Conservation (phyloP, 73 alveolate genomes). For the Urostyla sp. region DNA sequence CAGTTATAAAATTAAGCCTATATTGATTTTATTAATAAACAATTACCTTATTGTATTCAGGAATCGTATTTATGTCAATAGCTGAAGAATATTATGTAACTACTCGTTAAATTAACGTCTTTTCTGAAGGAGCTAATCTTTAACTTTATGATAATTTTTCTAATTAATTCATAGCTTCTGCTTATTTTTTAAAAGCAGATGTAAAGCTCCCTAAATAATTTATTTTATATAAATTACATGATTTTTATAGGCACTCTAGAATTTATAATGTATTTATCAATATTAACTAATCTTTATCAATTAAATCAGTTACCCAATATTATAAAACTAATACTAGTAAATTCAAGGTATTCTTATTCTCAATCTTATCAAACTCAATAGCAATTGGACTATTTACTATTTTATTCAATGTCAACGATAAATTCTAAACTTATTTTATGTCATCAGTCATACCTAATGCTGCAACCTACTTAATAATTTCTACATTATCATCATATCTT, state of each 20-base stretch:
- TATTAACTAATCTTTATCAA: constrained; percentile 36
- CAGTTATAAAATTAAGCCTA: constrained; percentile 37
- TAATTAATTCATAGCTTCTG: constrained; percentile 34
- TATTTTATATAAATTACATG: no score
- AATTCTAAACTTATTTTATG: constrained; percentile 16
- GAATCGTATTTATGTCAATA: constrained; percentile 16
- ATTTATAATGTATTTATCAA: constrained; percentile 13
- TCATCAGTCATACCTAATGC: constrained; percentile 35
- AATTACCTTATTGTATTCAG: constrained; percentile 22
- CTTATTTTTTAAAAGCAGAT: constrained; percentile 18
- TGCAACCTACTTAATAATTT: not conserved
- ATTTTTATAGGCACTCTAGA: constrained; percentile 1
- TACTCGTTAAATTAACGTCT: constrained; percentile 14
- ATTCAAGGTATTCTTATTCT: constrained; percentile 19
- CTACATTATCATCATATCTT: constrained; percentile 49
- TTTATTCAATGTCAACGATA: constrained; percentile 35
- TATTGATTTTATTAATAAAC: not conserved
- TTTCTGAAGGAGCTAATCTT: constrained; percentile 39
- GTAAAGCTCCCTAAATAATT: no score
- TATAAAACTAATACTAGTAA: constrained; percentile 10
- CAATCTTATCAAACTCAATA: constrained; percentile 37
- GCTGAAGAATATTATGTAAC: constrained; percentile 29
- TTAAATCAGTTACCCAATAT: constrained; percentile 29
- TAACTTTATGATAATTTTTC: constrained; percentile 34
- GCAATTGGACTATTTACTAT: constrained; percentile 14